These are phyloP conservation scores for Scytalidium sp. DNA, from an alignment of 2,329 filamentous ascomycete species.

Conservation along the genomic window DNA sequence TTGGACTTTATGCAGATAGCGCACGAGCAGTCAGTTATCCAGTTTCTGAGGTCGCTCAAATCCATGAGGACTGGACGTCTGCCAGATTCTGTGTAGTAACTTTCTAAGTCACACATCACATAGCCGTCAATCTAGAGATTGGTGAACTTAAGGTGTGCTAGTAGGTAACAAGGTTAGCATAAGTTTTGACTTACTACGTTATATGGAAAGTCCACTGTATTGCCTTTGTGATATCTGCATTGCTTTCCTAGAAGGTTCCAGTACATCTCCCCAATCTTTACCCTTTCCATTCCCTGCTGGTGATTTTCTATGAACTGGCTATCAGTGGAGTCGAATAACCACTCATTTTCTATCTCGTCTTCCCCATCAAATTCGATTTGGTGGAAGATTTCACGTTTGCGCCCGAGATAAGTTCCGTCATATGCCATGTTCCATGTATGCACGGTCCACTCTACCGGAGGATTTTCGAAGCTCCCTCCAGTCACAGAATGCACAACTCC, in stretches of 20 bases:
- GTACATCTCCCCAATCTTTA: conserved; percentile 4
- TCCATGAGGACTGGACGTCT: no score
- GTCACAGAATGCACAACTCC: neutral
- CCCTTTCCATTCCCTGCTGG: no score
- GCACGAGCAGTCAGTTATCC: no score
- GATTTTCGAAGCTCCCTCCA: neutral
- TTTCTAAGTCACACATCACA: no score
- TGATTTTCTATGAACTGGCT: no score
- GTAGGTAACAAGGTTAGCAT: no score
- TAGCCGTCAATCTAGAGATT: no score
- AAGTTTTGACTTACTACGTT: conserved; percentile 2
- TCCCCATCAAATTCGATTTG: neutral
- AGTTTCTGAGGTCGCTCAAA: no score
- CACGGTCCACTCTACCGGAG: neutral
- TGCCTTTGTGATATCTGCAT: conserved; percentile 8
- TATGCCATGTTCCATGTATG: conserved; percentile 1
- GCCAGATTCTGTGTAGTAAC: no score
- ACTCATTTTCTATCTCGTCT: neutral
- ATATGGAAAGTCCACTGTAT: conserved; percentile 1
- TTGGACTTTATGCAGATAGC: no score
- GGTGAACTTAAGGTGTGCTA: no score
- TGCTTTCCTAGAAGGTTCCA: conserved; percentile 3
- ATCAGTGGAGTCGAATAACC: neutral
- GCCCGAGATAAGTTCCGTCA: neutral
- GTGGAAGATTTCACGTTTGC: neutral